Evolutionary conservation across 306 rosid genomes (phyloP).

Genomic region (Prunus kanzakura): DNA sequence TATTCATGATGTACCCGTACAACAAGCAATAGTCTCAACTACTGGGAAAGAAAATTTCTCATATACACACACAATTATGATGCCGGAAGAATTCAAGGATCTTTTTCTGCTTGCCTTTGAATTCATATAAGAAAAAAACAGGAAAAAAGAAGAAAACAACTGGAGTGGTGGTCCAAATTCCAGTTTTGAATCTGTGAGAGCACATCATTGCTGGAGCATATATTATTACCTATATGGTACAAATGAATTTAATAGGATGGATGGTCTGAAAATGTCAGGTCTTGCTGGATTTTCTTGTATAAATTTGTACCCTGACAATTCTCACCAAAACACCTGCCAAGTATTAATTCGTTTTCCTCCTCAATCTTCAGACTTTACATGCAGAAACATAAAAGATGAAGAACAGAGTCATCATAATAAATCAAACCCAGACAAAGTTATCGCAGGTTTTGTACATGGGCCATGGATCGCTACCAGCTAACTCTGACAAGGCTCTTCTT

Average conservation of each 20-base stretch:
- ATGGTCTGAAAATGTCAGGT: neutral
- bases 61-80: neutral
- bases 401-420: neutral
- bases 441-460: no score
- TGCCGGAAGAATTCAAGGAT: no score
- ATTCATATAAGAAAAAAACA: no score
- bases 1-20: neutral
- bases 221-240: neutral
- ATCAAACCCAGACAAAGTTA: no score
- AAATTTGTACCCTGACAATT: neutral
- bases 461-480: no score
- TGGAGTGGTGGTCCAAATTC: neutral
- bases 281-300: neutral
- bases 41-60: rapidly evolving
- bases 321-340: neutral
- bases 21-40: rapidly evolving
- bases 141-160: no score
- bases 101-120: rapidly evolving
- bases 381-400: neutral
- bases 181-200: neutral
- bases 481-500: no score
- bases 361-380: neutral
- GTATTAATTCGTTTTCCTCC: neutral
- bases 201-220: neutral
- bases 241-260: neutral